Conservation (phyloP, 192 early-diverging fungal genomes). For the Gamsiella multidivaricata region DNA sequence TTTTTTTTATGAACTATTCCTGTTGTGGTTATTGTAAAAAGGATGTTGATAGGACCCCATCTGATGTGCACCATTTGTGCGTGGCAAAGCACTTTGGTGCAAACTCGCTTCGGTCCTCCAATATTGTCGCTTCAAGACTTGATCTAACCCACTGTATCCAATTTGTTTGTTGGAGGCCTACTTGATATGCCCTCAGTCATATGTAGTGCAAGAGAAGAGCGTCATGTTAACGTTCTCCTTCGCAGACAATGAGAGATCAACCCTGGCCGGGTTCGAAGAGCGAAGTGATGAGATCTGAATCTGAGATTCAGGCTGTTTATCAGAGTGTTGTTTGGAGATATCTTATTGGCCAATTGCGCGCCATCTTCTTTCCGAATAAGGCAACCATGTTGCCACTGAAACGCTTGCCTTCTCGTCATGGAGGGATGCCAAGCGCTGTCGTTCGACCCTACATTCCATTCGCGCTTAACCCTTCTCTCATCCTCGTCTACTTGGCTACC, state of each 20-base stretch:
- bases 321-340: no score
- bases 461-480: background rate
- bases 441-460: no score
- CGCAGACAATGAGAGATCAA: background rate
- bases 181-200: conserved; percentile 9
- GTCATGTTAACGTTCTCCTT: no score
- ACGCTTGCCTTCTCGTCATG: no score
- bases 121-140: no score
- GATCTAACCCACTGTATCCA: conserved; percentile 2
- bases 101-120: conserved; percentile 16
- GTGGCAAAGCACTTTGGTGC: conserved; percentile 3
- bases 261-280: conserved; percentile 7
- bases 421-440: no score
- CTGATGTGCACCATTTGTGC: conserved; percentile 13
- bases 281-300: no score
- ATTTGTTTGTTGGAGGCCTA: conserved; percentile 4
- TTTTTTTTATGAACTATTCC: background rate
- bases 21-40: background rate
- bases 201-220: no score
- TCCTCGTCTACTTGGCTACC: background rate
- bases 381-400: no score
- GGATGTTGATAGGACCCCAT: conserved; percentile 10
- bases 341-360: no score
- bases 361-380: no score
- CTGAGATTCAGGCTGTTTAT: no score